Evolutionary conservation across 805 yeast genomes (phyloP).

Genomic region (Zygosaccharomyces rouxii): DNA sequence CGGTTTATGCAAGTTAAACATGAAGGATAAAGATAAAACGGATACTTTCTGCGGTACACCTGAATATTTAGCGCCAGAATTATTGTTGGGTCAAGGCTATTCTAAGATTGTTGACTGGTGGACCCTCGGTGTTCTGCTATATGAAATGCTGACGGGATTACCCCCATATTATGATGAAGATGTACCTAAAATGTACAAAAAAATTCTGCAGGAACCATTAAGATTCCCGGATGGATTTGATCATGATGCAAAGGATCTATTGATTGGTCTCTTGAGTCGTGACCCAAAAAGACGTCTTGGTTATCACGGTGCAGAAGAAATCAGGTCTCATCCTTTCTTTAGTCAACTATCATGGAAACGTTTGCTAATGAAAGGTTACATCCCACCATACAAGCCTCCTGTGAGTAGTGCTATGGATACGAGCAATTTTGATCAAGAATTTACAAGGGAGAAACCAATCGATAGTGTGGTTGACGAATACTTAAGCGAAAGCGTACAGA

Average conservation of each 20-base stretch:
- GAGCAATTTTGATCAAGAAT: slow-evolving; percentile 87
- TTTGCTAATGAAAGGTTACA: slow-evolving; percentile 76
- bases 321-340: slow-evolving; percentile 80
- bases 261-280: slow-evolving; percentile 69
- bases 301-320: slow-evolving; percentile 74
- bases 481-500: slow-evolving; percentile 90
- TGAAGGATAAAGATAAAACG: slow-evolving; percentile 83
- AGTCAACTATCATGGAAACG: slow-evolving; percentile 87
- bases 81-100: slow-evolving; percentile 86
- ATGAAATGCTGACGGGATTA: slow-evolving; percentile 94
- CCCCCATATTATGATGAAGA: slow-evolving; percentile 98
- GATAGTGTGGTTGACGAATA: slow-evolving; percentile 94
- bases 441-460: slow-evolving; percentile 87
- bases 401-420: slow-evolving; percentile 85
- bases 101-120: slow-evolving; percentile 97
- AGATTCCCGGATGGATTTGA: slow-evolving; percentile 86
- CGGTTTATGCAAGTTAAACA: slow-evolving; percentile 92
- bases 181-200: slow-evolving; percentile 87
- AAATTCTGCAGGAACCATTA: slow-evolving; percentile 83
- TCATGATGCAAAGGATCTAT: slow-evolving; percentile 75
- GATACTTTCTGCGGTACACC: slow-evolving; percentile 98
- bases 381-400: slow-evolving; percentile 93
- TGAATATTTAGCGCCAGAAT: slow-evolving; percentile 93
- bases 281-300: slow-evolving; percentile 82
- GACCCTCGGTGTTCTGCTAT: slow-evolving; percentile 91